These are phyloP conservation scores for Leccinum truebloodii DNA, from an alignment of 768 basidiomycete genomes.

Conservation along the genomic window DNA sequence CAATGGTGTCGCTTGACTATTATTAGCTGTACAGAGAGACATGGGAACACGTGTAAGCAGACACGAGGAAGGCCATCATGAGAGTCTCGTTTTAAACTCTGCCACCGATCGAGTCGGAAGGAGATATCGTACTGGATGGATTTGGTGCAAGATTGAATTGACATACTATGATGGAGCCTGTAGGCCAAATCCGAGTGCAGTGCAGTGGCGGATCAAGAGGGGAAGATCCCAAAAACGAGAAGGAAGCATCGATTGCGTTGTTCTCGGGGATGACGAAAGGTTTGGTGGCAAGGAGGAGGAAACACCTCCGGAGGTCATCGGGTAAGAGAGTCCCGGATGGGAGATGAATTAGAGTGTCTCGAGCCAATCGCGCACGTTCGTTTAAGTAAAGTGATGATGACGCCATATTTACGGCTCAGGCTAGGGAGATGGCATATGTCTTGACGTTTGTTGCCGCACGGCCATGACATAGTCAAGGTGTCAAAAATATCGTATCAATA, in stretches of 20 bases:
- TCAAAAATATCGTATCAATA: background rate
- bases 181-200: background rate
- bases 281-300: background rate
- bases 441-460: background rate
- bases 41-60: background rate
- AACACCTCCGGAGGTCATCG: background rate
- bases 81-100: background rate
- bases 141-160: background rate
- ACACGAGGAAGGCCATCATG: background rate
- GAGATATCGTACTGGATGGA: background rate
- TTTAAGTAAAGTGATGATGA: background rate
- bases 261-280: background rate
- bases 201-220: background rate
- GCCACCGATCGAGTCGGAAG: background rate
- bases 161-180: background rate
- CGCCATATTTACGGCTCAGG: conserved; percentile 4
- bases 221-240: background rate
- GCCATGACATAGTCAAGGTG: background rate
- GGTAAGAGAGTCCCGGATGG: background rate
- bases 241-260: background rate
- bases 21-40: background rate
- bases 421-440: background rate
- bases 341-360: background rate
- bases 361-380: background rate
- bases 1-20: background rate